These are phyloP conservation scores for Begonia fuchsioides DNA, from an alignment of 306 rosid genomes.

Conservation along the genomic window DNA sequence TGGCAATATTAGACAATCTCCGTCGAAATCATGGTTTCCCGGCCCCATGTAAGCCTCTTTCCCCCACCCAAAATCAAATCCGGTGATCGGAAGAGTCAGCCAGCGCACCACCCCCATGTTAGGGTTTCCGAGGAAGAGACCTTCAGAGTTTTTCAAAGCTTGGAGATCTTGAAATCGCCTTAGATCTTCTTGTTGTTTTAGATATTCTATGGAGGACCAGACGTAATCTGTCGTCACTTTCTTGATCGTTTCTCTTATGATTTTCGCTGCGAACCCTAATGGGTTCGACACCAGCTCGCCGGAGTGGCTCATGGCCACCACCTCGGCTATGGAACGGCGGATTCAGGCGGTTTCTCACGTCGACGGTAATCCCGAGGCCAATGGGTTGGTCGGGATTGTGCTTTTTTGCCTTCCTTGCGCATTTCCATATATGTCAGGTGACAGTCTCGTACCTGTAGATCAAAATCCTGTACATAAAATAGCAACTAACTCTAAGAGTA, in stretches of 20 bases:
- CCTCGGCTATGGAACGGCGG: constrained; percentile 38
- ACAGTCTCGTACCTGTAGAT: constrained; percentile 21
- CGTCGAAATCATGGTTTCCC: constrained; percentile 32
- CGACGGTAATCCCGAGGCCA: constrained; percentile 19
- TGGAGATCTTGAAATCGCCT: constrained; percentile 32
- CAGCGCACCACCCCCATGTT: constrained; percentile 43
- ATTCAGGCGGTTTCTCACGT: constrained; percentile 25
- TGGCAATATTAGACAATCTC: constrained; percentile 23
- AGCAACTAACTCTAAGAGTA: no score
- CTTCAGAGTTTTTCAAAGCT: constrained; percentile 9
- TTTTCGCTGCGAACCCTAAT: constrained; percentile 31
- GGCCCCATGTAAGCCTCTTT: constrained; percentile 37
- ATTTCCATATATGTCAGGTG: constrained; percentile 40
- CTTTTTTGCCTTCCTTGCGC: constrained; percentile 36
- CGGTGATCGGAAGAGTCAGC: constrained; percentile 37
- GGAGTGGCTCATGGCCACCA: constrained; percentile 20
- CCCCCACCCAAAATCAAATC: constrained; percentile 60
- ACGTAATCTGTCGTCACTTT: constrained; percentile 31
- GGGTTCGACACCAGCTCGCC: constrained; percentile 42
- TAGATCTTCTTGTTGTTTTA: constrained; percentile 32
- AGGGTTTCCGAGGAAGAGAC: constrained; percentile 36
- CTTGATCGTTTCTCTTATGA: constrained; percentile 32
- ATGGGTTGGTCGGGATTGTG: constrained; percentile 31
- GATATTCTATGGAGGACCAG: constrained; percentile 21
- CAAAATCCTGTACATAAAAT: no score